Conservation (phyloP, 2,329 filamentous ascomycete species). For the Bipolaris cookei region DNA sequence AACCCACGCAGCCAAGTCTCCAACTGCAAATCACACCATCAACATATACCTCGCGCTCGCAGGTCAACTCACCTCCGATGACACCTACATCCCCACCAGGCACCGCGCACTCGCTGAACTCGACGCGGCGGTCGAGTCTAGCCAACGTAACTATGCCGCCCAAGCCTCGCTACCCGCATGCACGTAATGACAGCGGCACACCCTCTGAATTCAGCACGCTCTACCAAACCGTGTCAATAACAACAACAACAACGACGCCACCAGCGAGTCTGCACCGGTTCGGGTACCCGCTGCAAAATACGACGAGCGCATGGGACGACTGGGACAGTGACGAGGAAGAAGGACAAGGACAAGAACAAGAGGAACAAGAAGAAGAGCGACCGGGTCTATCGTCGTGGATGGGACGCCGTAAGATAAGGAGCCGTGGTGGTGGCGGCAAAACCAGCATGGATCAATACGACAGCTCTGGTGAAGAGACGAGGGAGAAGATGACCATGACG, state of each 20-base stretch:
- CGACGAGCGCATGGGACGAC: constrained; percentile 46
- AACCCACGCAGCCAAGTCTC: constrained; percentile 39
- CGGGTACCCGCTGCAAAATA: constrained; percentile 38
- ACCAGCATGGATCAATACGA: constrained; percentile 23
- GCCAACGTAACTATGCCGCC: constrained; percentile 35
- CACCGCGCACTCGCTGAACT: constrained; percentile 27
- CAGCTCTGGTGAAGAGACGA: constrained; percentile 10
- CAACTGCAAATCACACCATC: constrained; percentile 38
- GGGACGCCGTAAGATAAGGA: constrained; percentile 17
- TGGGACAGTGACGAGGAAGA: constrained; percentile 44
- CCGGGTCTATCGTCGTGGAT: constrained; percentile 38
- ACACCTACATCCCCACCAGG: constrained; percentile 33
- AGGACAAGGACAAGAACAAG: constrained; percentile 21
- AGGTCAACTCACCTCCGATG: constrained; percentile 21
- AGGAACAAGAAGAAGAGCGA: constrained; percentile 16
- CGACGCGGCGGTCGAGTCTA: constrained; percentile 32
- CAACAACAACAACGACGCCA: constrained; percentile 19
- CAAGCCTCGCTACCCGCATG: constrained; percentile 17
- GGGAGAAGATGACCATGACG: not conserved
- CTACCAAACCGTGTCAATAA: constrained; percentile 28
- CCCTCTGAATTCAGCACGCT: constrained; percentile 38
- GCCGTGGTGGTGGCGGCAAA: constrained; percentile 13
- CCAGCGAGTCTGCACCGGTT: constrained; percentile 28
- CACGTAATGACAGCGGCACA: constrained; percentile 36
- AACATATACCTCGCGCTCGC: constrained; percentile 9